Percentiles rank a stretch among this genome's conserved stretches.
Conservation (phyloP, 2,329 filamentous ascomycete genomes). For the Calonectria pauciramosa region DNA sequence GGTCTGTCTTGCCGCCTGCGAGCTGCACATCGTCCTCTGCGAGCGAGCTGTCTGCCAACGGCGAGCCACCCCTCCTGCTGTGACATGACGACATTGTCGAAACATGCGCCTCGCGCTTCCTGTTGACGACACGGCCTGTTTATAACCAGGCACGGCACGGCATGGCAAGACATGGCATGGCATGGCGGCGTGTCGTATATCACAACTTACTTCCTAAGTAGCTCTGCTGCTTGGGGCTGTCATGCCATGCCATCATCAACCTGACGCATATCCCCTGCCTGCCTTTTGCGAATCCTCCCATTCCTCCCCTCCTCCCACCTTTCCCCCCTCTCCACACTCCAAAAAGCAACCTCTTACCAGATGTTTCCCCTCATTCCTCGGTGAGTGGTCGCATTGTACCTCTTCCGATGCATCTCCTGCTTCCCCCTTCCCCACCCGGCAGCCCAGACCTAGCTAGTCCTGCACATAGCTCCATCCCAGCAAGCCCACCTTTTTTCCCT, state of each 20-base stretch:
- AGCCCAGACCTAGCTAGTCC: constrained; percentile 27
- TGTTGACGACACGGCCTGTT: not conserved
- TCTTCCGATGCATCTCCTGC: constrained; percentile 7
- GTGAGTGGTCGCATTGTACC: constrained; percentile 13
- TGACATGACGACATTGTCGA: constrained; percentile 45
- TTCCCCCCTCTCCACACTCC: not conserved
- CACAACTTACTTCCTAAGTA: too few species aligned
- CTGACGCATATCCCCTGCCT: not conserved
- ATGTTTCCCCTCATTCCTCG: constrained; percentile 6
- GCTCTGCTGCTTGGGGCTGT: not conserved
- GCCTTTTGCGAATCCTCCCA: not conserved
- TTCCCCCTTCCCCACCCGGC: constrained; percentile 6
- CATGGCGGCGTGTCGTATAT: not conserved
- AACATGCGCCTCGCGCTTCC: constrained; percentile 19
- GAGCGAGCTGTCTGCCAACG: constrained; percentile 9
- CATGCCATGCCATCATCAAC: not conserved
- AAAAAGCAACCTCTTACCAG: not conserved
- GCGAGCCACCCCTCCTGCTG: constrained; percentile 34
- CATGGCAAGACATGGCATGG: not conserved
- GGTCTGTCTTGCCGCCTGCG: not conserved
- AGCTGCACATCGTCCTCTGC: constrained; percentile 29
- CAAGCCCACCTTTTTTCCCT: not conserved
- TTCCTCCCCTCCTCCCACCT: not conserved
- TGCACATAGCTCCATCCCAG: constrained; percentile 21
- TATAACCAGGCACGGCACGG: not conserved